A percentile compares a stretch with the other conserved stretches of the same genome.
phyloP scores from a whole-genome alignment of 805 yeast genomes.

The Lipomyces kockii region DNA sequence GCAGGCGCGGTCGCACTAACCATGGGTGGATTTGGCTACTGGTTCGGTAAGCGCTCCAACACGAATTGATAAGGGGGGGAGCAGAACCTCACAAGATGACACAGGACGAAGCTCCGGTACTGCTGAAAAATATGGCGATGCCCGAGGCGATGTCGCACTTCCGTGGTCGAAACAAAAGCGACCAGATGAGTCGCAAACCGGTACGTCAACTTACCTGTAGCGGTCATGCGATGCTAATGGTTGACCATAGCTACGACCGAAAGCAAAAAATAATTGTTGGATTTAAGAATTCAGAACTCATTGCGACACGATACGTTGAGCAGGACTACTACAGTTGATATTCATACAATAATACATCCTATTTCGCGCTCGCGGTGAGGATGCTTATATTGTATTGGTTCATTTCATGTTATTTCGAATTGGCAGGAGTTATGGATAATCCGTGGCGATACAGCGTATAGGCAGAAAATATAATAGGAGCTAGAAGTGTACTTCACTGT shows the following conservation, averaged over 20 bases:
- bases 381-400: neutral
- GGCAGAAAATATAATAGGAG: neutral
- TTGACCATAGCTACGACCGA: neutral
- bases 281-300: too few species aligned
- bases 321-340: neutral
- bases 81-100: neutral
- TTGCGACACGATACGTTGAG: too few species aligned
- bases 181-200: neutral
- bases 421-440: neutral
- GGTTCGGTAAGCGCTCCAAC: slow-evolving; percentile 23
- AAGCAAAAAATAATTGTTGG: neutral
- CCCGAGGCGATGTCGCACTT: neutral
- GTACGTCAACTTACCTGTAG: neutral
- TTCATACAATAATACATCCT: neutral
- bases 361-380: neutral
- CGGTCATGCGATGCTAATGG: neutral
- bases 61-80: neutral
- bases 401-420: neutral
- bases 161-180: slow-evolving; percentile 6
- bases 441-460: neutral
- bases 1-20: slow-evolving; percentile 18
- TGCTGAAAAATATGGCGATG: slow-evolving; percentile 10
- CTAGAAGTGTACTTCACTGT: neutral
- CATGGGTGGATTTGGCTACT: slow-evolving; percentile 28
- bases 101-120: slow-evolving; percentile 13